phyloP scores from a whole-genome alignment of 2,329 filamentous ascomycete species.

The Cercospora beticola region DNA sequence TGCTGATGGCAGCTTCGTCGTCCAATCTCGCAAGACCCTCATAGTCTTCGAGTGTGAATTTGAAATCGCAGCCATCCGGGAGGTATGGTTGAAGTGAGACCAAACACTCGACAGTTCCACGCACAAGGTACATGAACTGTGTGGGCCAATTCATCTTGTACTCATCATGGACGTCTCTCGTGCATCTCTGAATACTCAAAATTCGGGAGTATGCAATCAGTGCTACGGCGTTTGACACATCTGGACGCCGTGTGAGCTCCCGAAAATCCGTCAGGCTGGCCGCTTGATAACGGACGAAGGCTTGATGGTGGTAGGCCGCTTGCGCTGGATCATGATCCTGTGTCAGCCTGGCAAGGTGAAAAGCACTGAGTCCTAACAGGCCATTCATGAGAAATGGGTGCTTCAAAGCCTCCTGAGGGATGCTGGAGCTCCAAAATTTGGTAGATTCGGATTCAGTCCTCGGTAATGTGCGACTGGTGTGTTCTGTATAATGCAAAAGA shows the following conservation, averaged over 20 bases:
- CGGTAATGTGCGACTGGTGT: conserved; percentile 9
- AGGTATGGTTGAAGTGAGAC: conserved; percentile 16
- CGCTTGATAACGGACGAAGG: conserved; percentile 12
- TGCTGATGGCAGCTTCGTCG: neutral
- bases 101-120: conserved; percentile 9
- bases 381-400: conserved; percentile 21
- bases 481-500: conserved; percentile 13
- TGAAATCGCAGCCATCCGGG: conserved; percentile 17
- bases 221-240: conserved; percentile 15
- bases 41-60: conserved; percentile 9
- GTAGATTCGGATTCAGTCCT: conserved; percentile 8
- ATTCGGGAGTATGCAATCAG: conserved; percentile 18
- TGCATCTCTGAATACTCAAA: conserved; percentile 14
- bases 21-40: conserved; percentile 11
- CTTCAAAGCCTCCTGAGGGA: conserved; percentile 17
- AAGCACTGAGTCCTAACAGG: conserved; percentile 15
- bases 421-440: conserved; percentile 12
- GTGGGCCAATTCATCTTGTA: conserved; percentile 8
- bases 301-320: conserved; percentile 10
- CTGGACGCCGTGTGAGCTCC: conserved; percentile 12
- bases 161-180: neutral
- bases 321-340: conserved; percentile 4
- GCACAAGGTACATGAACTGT: conserved; percentile 16
- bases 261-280: conserved; percentile 16
- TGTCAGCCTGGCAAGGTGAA: conserved; percentile 6